Base-by-base conservation (phyloP, 1,139 yeast species). In the Pichia sp. region DNA sequence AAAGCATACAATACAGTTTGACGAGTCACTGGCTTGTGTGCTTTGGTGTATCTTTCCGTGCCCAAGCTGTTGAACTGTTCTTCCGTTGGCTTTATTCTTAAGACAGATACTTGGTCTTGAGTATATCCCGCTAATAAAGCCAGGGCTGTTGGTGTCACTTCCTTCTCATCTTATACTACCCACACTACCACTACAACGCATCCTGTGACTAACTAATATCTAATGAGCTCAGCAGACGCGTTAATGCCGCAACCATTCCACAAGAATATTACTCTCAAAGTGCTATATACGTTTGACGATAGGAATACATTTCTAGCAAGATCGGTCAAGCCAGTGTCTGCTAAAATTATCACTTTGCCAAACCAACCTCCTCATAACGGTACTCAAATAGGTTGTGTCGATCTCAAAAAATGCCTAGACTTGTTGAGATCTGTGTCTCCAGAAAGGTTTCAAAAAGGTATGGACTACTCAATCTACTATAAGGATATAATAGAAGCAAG, bases 401-500 rank as follows among this genome's bases (percentile, higher is more conserved):
- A 81, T 53, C 69, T 83, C 54, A 77, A 72, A 58, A 70, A 71
- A 52, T 82, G 86, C 60, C 70, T 81, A 16, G 74, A 73, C 52
- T 81, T 82, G 50, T 74, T 83, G 30, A 67, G 78, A 54, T 69
- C 70, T 47, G 73, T 81, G 51, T 80, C 85, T 19, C 87, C 87
- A 3, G 88, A 83, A 61, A 76, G 80, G 68, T 82, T 67, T 77
- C 70, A 72, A 67, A 56, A 74, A 75, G 56, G 57, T 8, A 31
- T 57, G 56, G 93, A 86, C 64, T 85, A 82, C 65, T 87, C 87
- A 45, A 81, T 86, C 19, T 86, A 86, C 67, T 84, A 82, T 61
- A 84, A 82, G 62, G 93, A 86, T 66, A 78, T 85, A 50, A 80
- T 87, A 36, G 93, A 86, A 66, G 82, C 81, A 5, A 89, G 84